These are phyloP conservation scores for Phytopythium delawarense DNA, from an alignment of 352 stramenopile species.

Conservation along the genomic window DNA sequence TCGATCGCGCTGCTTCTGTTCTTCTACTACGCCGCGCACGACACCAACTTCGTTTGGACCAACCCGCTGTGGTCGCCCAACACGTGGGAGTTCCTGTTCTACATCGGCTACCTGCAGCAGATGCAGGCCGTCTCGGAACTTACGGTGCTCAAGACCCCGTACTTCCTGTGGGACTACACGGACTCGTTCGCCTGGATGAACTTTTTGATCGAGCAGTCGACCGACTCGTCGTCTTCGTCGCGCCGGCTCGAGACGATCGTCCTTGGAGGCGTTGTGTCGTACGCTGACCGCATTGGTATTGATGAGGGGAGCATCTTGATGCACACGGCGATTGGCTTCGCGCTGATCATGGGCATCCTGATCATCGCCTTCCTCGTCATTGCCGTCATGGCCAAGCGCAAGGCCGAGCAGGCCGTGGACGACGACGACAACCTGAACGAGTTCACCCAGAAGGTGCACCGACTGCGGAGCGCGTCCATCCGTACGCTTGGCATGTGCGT, in stretches of 20 bases:
- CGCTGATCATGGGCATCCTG: slow-evolving; percentile 26
- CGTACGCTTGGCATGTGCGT: slow-evolving; percentile 54
- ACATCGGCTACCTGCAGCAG: slow-evolving; percentile 67
- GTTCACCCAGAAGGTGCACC: slow-evolving; percentile 38
- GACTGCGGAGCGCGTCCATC: slow-evolving; percentile 54
- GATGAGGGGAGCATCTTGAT: slow-evolving; percentile 40
- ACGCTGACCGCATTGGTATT: slow-evolving; percentile 49
- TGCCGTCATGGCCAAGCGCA: slow-evolving; percentile 46
- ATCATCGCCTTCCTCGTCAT: slow-evolving; percentile 42
- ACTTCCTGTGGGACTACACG: slow-evolving; percentile 65
- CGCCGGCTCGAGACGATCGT: slow-evolving; percentile 59
- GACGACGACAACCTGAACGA: slow-evolving; percentile 30
- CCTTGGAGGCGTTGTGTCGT: slow-evolving; percentile 49
- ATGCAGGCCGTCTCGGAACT: slow-evolving; percentile 57
- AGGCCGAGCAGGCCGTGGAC: slow-evolving; percentile 39
- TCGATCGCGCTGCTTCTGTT: slow-evolving; percentile 52
- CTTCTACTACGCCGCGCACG: slow-evolving; percentile 60
- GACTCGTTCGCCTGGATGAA: slow-evolving; percentile 72
- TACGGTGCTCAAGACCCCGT: slow-evolving; percentile 58
- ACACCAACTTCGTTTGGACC: slow-evolving; percentile 35
- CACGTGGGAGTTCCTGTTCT: slow-evolving; percentile 70
- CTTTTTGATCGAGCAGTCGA: slow-evolving; percentile 34
- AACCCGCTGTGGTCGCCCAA: slow-evolving; percentile 60
- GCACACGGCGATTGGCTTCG: slow-evolving; percentile 33
- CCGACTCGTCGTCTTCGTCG: slow-evolving; percentile 14